Conservation (phyloP, 1,284 basidiomycete species). For the Gymnopus androsaceus region DNA sequence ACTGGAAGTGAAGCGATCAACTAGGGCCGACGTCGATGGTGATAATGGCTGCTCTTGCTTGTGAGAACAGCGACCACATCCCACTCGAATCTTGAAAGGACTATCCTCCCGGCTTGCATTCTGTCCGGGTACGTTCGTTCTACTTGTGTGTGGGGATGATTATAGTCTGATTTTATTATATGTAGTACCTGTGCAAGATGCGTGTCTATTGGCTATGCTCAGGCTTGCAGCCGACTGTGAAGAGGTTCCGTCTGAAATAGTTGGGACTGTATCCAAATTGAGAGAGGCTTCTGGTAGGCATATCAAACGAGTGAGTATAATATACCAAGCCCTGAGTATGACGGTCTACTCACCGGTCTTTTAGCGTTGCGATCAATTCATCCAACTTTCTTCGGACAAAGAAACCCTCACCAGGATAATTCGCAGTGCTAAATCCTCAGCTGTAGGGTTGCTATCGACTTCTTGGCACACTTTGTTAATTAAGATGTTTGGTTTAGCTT, state of each 20-base stretch:
- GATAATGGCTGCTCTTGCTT: constrained; percentile 61
- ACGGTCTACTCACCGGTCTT: constrained; percentile 16
- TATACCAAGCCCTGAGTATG: not conserved
- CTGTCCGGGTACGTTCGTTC: constrained; percentile 50
- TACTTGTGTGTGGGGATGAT: not conserved
- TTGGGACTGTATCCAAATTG: constrained; percentile 43
- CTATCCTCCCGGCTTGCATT: constrained; percentile 45
- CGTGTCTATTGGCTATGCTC: constrained; percentile 67
- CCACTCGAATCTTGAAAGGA: constrained; percentile 52
- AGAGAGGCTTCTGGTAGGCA: constrained; percentile 47
- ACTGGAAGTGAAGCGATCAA: constrained; percentile 39
- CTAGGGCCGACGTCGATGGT: constrained; percentile 64
- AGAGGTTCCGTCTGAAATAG: constrained; percentile 47
- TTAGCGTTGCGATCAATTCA: constrained; percentile 71
- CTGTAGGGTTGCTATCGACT: constrained; percentile 41
- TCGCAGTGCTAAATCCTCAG: constrained; percentile 45
- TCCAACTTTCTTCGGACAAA: constrained; percentile 46
- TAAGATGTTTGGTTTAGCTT: constrained; percentile 54
- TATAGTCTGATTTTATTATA: constrained; percentile 1
- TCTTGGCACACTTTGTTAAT: constrained; percentile 14
- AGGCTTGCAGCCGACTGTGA: constrained; percentile 61
- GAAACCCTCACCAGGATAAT: constrained; percentile 47
- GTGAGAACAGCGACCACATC: constrained; percentile 59
- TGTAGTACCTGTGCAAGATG: constrained; percentile 69
- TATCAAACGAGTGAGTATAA: constrained; percentile 58